Base-by-base conservation (phyloP, 2,329 filamentous ascomycete genomes). In the Bipolaris gigantea region DNA sequence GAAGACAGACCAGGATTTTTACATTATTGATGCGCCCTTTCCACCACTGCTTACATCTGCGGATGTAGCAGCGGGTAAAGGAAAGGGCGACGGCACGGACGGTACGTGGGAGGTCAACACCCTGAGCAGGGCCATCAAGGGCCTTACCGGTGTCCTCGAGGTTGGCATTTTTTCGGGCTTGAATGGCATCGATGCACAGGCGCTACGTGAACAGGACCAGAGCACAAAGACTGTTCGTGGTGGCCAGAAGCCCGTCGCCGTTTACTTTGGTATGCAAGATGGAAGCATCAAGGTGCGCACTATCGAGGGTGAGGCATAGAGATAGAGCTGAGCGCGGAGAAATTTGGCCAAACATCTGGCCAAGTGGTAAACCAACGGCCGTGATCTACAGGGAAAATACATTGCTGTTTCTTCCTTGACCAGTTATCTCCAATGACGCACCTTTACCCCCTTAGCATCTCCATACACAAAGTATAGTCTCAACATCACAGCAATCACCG, bases 1-100 rank as follows among this genome's bases (percentile, higher is more conserved):
- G 38, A 87, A 88, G 69, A 95, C 90, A 4, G 90, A 96, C 70
- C 92, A 96, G 73, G 85, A 86, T 63, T 91, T 92, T 79, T 90
- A 88, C 79, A 89, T 99, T 66, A 87, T 99, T 61, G 94, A 99
- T 70, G 94, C 94, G 11, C 91, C 92, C 0, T 97, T 99, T 77
- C 77, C 83, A 2, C 60, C 86, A 4, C 80, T 97, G 48, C 77
- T 90, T 44, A 83, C 89, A n/a, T 64, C 79, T 18, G 77, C 79
- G n/a, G 84, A 87, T 66, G 69, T 85, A 16, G 69, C 72, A 32
- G 74, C 74, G 8, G 71, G 74, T 11, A 65, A 70, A 40, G 71
- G 73, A 55, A 73, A 73, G 47, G 74, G 81, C 5, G 81, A 84
- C 57, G 83, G 85, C 77, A 81, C 62, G 36, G 80, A 84, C 57